These are phyloP conservation scores for Apiotrichum mycotoxinovorans DNA, from an alignment of 1,284 basidiomycete species.

Conservation along the genomic window DNA sequence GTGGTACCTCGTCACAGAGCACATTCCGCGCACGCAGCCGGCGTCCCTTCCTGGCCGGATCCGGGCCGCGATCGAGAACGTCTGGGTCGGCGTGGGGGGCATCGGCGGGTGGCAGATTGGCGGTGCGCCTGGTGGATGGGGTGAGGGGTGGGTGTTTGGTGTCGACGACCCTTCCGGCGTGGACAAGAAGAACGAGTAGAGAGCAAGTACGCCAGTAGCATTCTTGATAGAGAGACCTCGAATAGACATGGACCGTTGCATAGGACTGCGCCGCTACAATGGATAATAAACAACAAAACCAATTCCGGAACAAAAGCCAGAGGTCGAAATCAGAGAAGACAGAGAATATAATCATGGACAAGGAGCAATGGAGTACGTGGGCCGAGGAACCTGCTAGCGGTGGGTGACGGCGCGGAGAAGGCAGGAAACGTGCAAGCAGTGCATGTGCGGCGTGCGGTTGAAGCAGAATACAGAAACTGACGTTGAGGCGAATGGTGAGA, in stretches of 20 bases:
- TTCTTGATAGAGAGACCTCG: background rate
- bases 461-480: background rate
- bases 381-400: background rate
- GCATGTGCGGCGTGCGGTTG: background rate
- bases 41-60: constrained; percentile 20
- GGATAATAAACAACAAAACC: background rate
- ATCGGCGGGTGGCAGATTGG: constrained; percentile 41
- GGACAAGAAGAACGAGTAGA: constrained; percentile 8
- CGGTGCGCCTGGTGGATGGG: constrained; percentile 39
- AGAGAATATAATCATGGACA: background rate
- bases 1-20: constrained; percentile 37
- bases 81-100: constrained; percentile 41
- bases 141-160: constrained; percentile 33
- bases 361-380: background rate
- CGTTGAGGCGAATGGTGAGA: background rate
- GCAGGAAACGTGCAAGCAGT: background rate
- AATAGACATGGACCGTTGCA: constrained; percentile 5
- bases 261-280: constrained; percentile 5
- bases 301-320: background rate
- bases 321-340: background rate
- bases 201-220: background rate
- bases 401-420: background rate
- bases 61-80: constrained; percentile 21
- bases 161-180: background rate
- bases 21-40: constrained; percentile 31